Base-by-base conservation (phyloP, 768 basidiomycete genomes). In the Ephemerocybe angulata region DNA sequence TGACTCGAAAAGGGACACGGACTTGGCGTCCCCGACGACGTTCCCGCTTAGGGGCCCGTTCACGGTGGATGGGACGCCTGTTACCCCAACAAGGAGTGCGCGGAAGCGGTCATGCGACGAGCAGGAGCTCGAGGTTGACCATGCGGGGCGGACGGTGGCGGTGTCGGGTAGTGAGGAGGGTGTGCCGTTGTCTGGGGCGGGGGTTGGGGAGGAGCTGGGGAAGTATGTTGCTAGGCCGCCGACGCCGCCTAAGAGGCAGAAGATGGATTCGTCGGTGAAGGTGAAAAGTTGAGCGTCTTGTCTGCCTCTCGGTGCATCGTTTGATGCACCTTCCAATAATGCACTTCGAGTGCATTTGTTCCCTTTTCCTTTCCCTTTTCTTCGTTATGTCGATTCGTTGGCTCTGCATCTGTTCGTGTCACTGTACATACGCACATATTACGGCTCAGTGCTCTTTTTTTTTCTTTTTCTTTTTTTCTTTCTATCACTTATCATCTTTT, bases 101-200 rank as follows among this genome's bases (percentile, higher is more conserved):
- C 41, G 63, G 29, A 65, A 69, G 65, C 24, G 69, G 37, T 67
- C 64, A 0, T 62, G 61, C 25, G 65, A 71, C 24, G 73, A 71
- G 50, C 24, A 48, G n/a, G 46, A 48, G 28, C 27, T 27, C 24
- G 46, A 48, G 28, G 17, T 48, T 13, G 46, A 48, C 27, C 46
- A 48, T 30, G 46, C 22, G 4, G 46, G 46, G 3, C 46, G 46
- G 17, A 48, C 46, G 13, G 46, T 48, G 4, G 27, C 46, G 4
- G 21, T 44, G 3, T n/a, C 24, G 7, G 25, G 46, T 27, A 17
- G 27, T 17, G 13, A 19, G 11, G 24, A 19, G 5, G 17, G 27
- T 28, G 40, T 13, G 6, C 13, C 13, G 21, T 19, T 7, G 19
- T 6, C 21, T 7, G 40, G 8, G 11, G 8, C 40, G 10, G 8